phyloP scores from a whole-genome alignment of 179 eudicot genomes.

The Corrigiola litoralis region DNA sequence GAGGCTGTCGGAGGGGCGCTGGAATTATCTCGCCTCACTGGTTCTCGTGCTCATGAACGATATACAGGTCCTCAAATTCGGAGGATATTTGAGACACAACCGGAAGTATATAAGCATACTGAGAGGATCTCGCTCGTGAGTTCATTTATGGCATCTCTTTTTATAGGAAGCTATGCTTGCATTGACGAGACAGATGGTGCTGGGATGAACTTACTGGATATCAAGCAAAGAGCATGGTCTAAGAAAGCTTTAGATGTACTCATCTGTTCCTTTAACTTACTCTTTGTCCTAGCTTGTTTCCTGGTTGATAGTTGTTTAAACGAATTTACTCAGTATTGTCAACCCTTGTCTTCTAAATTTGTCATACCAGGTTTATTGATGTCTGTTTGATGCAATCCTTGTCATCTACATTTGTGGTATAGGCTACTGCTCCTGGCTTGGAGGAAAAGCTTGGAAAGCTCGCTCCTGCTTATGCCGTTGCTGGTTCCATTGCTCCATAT shows the following conservation, averaged over 20 bases:
- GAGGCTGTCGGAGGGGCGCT: conserved; percentile 86
- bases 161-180: conserved; percentile 72
- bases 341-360: no score
- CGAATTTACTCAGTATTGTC: no score
- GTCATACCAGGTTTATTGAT: neutral
- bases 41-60: conserved; percentile 87
- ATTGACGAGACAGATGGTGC: conserved; percentile 98
- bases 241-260: conserved; percentile 64
- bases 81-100: conserved; percentile 66
- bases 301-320: no score
- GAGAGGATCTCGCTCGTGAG: conserved; percentile 95
- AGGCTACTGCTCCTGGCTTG: conserved; percentile 64
- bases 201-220: conserved; percentile 96
- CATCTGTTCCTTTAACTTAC: neutral
- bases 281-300: neutral
- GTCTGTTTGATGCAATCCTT: neutral
- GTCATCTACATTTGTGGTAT: neutral
- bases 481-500: conserved; percentile 70
- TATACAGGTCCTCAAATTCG: conserved; percentile 84
- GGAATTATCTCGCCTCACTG: conserved; percentile 75
- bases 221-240: conserved; percentile 76
- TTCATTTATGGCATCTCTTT: conserved; percentile 84
- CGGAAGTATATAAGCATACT: conserved; percentile 59
- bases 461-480: conserved; percentile 92
- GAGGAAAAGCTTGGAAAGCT: conserved; percentile 44